A percentile compares a stretch with the other conserved stretches of the same genome.
Evolutionary conservation across 345 rosid genomes (phyloP).

Genomic region (Firmiana major): DNA sequence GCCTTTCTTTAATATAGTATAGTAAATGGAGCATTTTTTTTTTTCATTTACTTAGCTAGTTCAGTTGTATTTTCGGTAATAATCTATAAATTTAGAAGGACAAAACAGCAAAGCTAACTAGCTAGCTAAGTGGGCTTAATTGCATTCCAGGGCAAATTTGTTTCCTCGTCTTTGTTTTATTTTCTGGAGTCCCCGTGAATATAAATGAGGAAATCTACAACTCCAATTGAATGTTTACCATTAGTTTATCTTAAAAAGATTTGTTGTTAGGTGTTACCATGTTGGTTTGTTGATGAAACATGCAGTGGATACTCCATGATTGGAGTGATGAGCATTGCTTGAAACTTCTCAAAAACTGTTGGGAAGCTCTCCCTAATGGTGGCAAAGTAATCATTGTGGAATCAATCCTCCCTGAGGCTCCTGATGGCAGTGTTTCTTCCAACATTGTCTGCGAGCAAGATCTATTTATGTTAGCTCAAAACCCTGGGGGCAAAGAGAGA

Average conservation of each 20-base stretch:
- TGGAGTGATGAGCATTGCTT: constrained; percentile 44
- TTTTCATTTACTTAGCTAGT: not conserved
- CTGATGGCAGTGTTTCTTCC: constrained; percentile 25
- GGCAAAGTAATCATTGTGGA: constrained; percentile 48
- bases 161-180: not conserved
- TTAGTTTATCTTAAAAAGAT: not conserved
- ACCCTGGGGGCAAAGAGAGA: constrained; percentile 45
- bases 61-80: not conserved
- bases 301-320: constrained; percentile 12
- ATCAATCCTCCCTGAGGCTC: constrained; percentile 31
- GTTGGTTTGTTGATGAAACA: constrained; percentile 36
- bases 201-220: not conserved
- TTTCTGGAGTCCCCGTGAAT: not conserved
- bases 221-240: not conserved
- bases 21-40: not conserved
- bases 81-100: not conserved
- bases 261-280: not conserved
- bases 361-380: constrained; percentile 31
- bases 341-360: constrained; percentile 47
- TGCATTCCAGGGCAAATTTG: not conserved
- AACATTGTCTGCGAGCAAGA: constrained; percentile 38
- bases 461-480: constrained; percentile 45
- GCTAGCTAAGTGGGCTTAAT: not conserved
- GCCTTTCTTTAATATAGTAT: not conserved
- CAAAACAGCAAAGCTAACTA: not conserved